A percentile compares a stretch with the other conserved stretches of the same genome.
These are phyloP conservation scores for Talaromyces marneffei DNA, from an alignment of 2,329 filamentous ascomycete genomes.

Conservation along the genomic window DNA sequence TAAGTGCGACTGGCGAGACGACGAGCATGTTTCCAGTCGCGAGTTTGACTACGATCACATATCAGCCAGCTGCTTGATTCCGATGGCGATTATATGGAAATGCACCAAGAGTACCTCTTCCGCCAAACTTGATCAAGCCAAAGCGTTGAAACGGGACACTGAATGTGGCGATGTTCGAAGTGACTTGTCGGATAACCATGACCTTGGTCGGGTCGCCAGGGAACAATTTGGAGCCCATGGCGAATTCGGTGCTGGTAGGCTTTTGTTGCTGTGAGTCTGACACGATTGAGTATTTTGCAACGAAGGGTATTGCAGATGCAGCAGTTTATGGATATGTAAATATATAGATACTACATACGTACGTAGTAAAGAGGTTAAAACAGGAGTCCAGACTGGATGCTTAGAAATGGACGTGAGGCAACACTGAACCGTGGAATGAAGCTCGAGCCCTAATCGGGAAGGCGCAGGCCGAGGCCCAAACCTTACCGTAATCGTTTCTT, in stretches of 20 bases:
- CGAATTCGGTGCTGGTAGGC: too few species aligned
- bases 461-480: conserved; percentile 5
- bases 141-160: conserved; percentile 74
- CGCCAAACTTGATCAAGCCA: conserved; percentile 74
- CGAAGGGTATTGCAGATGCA: not conserved
- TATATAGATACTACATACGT: not conserved
- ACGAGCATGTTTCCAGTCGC: conserved; percentile 72
- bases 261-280: not conserved
- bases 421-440: not conserved
- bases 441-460: conserved; percentile 5
- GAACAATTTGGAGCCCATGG: conserved; percentile 60
- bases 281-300: not conserved
- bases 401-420: not conserved
- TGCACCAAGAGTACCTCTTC: conserved; percentile 74
- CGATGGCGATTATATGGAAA: too few species aligned
- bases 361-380: not conserved
- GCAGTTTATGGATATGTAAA: not conserved
- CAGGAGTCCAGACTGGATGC: not conserved
- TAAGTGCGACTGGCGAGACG: conserved; percentile 87
- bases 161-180: conserved; percentile 59
- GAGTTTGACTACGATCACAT: conserved; percentile 60
- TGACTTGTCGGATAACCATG: conserved; percentile 85
- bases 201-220: conserved; percentile 68
- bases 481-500: not conserved
- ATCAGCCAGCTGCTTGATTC: not conserved